Base-by-base conservation (phyloP, 75 land plant species). In the Picea glauca region DNA sequence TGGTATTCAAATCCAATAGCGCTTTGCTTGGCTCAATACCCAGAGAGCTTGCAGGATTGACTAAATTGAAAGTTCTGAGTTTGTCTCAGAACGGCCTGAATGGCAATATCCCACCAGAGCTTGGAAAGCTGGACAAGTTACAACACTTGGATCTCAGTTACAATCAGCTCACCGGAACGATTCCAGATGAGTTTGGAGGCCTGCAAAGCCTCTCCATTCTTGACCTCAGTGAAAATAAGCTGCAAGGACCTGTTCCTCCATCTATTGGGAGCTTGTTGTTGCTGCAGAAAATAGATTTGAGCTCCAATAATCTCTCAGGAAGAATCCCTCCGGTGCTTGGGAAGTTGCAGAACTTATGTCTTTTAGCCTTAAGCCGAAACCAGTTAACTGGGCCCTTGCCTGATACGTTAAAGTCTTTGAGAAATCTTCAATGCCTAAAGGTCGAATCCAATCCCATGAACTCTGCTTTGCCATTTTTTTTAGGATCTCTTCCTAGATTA, bases 121-220 rank as follows among this genome's bases (percentile, higher is more conserved):
- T 91, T 35, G 93, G 91, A 38, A 62, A 58, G 72, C 72, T 88
- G 54, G 67, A 75, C 7, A 63, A 21, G 31, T 78, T 91, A 38
- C 80, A 88, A 80, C 87, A 84, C 66, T 81, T 91, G 73, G 93
- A 91, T 56, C 77, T 91, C 30, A 89, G 91, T 61, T 83, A 85
- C 83, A 91, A 91, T 62, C 20, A 57, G n/a, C 72, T 85, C 54
- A 18, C 78, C 3, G 84, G 84, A 26, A 35, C 38, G 5, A 35
- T 82, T 54, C 84, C 84, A 17, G 1, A 58, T 17, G 17, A 50
- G 2, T 33, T 58, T 31, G 80, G 85, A 13, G 67, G 58, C 38
- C 75, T 85, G 35, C 46, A 46, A 13, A 62, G 62, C 20, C 77
- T 85, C 23, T 58, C 35, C 20, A 79, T 77, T 59, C 72, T 85